Conservation (phyloP, 495 filamentous ascomycete species). For the Penicillium angulare region DNA sequence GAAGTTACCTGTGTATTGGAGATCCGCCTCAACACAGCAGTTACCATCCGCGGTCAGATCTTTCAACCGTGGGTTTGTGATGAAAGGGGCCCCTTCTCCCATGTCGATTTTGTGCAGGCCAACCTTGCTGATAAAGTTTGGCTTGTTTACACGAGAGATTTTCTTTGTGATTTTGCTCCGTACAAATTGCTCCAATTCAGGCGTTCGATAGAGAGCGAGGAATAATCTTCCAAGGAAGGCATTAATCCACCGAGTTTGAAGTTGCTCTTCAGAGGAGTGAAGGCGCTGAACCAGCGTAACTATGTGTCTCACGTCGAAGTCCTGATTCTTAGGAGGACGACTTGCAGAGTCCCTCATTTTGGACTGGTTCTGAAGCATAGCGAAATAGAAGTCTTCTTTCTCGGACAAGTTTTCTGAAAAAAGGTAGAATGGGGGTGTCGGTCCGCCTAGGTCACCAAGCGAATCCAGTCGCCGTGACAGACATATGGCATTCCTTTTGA, state of each 20-base stretch:
- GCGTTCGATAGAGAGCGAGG: conserved; percentile 80
- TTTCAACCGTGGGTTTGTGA: conserved; percentile 85
- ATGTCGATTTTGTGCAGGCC: conserved; percentile 78
- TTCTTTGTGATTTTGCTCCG: conserved; percentile 91
- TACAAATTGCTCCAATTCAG: conserved; percentile 73
- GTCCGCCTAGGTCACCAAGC: conserved; percentile 56
- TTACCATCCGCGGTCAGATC: conserved; percentile 92
- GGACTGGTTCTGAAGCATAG: conserved; percentile 81
- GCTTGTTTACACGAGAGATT: conserved; percentile 89
- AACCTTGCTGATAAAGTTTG: conserved; percentile 81
- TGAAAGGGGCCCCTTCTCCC: conserved; percentile 80
- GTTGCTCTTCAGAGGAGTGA: conserved; percentile 87
- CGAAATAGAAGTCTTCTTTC: conserved; percentile 98
- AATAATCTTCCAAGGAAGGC: conserved; percentile 85
- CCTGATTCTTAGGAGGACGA: conserved; percentile 65
- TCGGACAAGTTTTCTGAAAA: conserved; percentile 93
- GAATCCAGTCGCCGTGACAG: conserved; percentile 68
- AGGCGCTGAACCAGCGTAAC: conserved; percentile 82
- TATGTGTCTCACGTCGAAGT: conserved; percentile 81
- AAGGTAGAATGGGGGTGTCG: conserved; percentile 79
- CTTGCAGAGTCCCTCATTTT: conserved; percentile 55
- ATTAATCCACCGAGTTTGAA: conserved; percentile 94
- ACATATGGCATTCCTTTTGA: conserved; percentile 92
- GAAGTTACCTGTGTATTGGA: conserved; percentile 87
- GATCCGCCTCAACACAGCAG: conserved; percentile 77